phyloP scores from a whole-genome alignment of 2,329 filamentous ascomycete genomes.

The Ambrosiella cleistominuta region DNA sequence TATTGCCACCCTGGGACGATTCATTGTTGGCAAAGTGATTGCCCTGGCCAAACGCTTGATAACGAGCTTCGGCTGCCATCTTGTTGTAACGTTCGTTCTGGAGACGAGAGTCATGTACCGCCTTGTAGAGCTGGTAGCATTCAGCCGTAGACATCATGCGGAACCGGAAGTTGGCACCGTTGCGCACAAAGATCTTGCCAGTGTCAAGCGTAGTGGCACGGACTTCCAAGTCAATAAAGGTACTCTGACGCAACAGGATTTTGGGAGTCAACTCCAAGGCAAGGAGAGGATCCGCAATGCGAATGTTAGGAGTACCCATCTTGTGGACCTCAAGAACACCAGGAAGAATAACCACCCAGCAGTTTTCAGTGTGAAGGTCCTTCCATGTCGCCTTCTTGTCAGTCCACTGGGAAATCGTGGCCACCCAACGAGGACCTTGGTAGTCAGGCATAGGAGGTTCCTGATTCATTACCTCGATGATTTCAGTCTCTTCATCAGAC shows the following conservation, averaged over 20 bases:
- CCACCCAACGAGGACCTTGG: conserved; percentile 30
- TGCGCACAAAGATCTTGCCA: conserved; percentile 48
- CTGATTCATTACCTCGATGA: neutral
- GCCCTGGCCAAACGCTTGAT: conserved; percentile 49
- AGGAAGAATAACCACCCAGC: conserved; percentile 37
- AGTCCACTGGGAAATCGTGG: conserved; percentile 44
- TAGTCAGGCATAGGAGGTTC: conserved; percentile 18
- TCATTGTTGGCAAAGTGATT: conserved; percentile 25
- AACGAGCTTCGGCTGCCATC: conserved; percentile 48
- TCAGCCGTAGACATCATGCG: conserved; percentile 60
- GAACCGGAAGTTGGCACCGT: conserved; percentile 70
- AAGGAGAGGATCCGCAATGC: conserved; percentile 31
- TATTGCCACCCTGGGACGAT: neutral
- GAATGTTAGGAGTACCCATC: conserved; percentile 22
- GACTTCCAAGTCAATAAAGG: conserved; percentile 83
- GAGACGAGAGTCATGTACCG: conserved; percentile 76
- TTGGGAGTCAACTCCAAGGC: conserved; percentile 79
- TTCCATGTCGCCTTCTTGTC: conserved; percentile 43
- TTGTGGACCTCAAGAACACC: conserved; percentile 41
- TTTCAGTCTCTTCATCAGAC: neutral
- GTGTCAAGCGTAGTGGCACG: conserved; percentile 63
- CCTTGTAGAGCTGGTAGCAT: conserved; percentile 63
- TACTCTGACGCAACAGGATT: conserved; percentile 78
- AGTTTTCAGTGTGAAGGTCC: conserved; percentile 33
- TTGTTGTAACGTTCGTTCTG: conserved; percentile 79